Conservation (phyloP, 2,329 filamentous ascomycete genomes). For the Botrytis hyacinthi region DNA sequence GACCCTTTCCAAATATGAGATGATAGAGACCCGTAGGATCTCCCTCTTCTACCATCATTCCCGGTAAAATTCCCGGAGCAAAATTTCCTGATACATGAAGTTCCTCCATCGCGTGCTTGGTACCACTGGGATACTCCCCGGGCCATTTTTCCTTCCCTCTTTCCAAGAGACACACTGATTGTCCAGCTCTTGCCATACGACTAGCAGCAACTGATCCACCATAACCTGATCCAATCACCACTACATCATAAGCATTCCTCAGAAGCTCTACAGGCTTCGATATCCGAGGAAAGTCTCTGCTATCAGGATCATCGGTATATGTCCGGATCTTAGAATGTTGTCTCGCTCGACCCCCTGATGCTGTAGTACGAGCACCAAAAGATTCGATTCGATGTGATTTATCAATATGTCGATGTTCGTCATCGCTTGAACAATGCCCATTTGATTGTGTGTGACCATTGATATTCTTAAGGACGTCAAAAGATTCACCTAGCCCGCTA, state of each 20-base stretch:
- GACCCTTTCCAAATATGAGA: slow-evolving; percentile 59
- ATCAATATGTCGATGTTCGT: background rate
- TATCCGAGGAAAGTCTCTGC: slow-evolving; percentile 49
- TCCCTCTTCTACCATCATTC: slow-evolving; percentile 47
- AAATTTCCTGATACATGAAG: slow-evolving; percentile 57
- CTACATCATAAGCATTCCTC: slow-evolving; percentile 58
- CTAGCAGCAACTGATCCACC: slow-evolving; percentile 65
- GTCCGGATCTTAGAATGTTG: slow-evolving; percentile 34
- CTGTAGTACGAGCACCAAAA: slow-evolving; percentile 28
- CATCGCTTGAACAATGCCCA: background rate
- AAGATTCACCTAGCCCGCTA: slow-evolving; percentile 3
- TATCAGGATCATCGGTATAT: slow-evolving; percentile 36
- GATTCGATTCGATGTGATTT: slow-evolving; percentile 30
- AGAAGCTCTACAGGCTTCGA: slow-evolving; percentile 58
- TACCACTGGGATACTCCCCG: slow-evolving; percentile 57
- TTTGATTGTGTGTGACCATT: background rate
- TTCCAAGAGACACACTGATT: slow-evolving; percentile 64
- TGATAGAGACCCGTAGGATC: slow-evolving; percentile 63
- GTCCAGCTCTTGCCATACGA: slow-evolving; percentile 58
- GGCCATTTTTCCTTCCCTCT: slow-evolving; percentile 64
- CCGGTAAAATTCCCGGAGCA: slow-evolving; percentile 44
- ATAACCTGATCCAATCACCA: slow-evolving; percentile 69
- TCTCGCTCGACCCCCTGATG: slow-evolving; percentile 31
- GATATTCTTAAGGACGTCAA: background rate
- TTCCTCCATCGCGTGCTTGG: slow-evolving; percentile 49